Evolutionary conservation across 352 stramenopile species (phyloP).

Genomic region (Phytophthora boehmeriae): DNA sequence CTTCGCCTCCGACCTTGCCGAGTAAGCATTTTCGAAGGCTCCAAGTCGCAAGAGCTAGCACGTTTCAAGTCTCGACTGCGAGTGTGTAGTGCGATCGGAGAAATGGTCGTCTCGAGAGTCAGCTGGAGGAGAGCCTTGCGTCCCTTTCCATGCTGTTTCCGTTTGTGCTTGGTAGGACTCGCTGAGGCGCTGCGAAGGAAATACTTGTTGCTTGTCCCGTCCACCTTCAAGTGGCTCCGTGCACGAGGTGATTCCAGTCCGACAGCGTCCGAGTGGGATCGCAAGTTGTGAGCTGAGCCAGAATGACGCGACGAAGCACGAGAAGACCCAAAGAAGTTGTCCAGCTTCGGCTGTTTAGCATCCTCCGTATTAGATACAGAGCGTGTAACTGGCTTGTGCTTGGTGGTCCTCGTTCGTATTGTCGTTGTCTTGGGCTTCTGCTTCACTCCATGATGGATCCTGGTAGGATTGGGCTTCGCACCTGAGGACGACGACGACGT

Average conservation of each 20-base stretch:
- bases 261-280: constrained; percentile 21
- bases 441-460: constrained; percentile 4
- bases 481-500: constrained; percentile 24
- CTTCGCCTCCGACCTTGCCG: constrained; percentile 35
- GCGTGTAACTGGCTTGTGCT: constrained; percentile 32
- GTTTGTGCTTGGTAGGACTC: constrained; percentile 34
- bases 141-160: constrained; percentile 23
- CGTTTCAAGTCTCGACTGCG: constrained; percentile 29
- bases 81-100: constrained; percentile 39
- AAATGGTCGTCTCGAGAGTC: constrained; percentile 40
- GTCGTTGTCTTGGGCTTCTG: constrained; percentile 13
- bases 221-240: constrained; percentile 26
- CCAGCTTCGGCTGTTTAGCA: constrained; percentile 50
- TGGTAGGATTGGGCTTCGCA: not conserved
- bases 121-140: constrained; percentile 45
- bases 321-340: constrained; percentile 42
- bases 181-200: constrained; percentile 41
- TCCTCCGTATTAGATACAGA: constrained; percentile 25
- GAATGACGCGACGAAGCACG: constrained; percentile 25
- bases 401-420: constrained; percentile 15
- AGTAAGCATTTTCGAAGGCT: constrained; percentile 39
- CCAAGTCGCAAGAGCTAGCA: constrained; percentile 18
- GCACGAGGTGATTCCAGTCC: constrained; percentile 22
- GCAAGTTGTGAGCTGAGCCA: constrained; percentile 11
- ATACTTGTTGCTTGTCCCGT: constrained; percentile 33